Percentiles rank a stretch among this genome's conserved stretches.
Conservation (phyloP, 441 rosid genomes). For the Aleurites moluccanus region DNA sequence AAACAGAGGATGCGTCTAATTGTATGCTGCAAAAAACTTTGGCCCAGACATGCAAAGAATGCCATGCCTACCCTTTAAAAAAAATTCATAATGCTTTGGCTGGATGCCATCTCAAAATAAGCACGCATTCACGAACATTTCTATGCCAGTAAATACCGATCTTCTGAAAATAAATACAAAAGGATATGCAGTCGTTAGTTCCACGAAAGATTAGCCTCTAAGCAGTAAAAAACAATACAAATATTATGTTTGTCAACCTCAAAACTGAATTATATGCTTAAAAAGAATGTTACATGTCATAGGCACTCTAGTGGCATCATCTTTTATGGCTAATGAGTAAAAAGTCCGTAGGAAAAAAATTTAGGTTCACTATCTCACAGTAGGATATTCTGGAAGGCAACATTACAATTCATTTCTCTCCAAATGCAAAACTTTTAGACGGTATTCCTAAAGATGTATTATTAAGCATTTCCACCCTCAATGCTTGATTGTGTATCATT, state of each 20-base stretch:
- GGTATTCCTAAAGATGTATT: neutral
- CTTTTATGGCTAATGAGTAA: neutral
- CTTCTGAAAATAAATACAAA: too few relatives aligned
- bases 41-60: too few relatives aligned
- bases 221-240: too few relatives aligned
- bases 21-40: too few relatives aligned
- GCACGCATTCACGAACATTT: too few relatives aligned
- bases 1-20: too few relatives aligned
- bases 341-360: neutral
- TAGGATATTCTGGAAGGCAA: conserved; percentile 6
- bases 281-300: neutral
- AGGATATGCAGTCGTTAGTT: too few relatives aligned
- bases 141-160: too few relatives aligned
- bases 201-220: too few relatives aligned
- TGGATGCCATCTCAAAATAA: too few relatives aligned
- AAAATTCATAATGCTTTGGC: too few relatives aligned
- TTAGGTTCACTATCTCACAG: neutral
- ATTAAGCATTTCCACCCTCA: conserved; percentile 38
- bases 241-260: neutral
- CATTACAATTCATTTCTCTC: conserved; percentile 9
- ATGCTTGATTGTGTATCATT: conserved; percentile 32
- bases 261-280: neutral
- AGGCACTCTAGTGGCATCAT: conserved; percentile 8
- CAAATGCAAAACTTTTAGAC: conserved; percentile 12
- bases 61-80: too few relatives aligned